phyloP scores from a whole-genome alignment of 768 basidiomycete species.

The Floccularia luteovirens region DNA sequence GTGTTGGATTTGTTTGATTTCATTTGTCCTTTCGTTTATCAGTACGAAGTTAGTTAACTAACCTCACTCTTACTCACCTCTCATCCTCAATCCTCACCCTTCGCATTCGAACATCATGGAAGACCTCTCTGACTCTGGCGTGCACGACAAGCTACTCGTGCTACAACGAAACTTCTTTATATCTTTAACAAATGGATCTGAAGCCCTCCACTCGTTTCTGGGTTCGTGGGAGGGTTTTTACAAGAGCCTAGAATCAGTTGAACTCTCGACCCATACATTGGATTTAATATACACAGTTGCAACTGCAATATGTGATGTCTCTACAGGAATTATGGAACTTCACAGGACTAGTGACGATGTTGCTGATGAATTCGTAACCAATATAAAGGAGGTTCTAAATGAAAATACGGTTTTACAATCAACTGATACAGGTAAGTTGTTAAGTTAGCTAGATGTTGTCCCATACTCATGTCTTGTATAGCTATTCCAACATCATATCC shows the following conservation, averaged over 20 bases:
- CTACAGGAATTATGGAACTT: neutral
- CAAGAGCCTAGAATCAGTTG: neutral
- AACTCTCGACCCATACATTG: slow-evolving; percentile 5
- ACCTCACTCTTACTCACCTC: too few species aligned
- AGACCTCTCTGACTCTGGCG: neutral
- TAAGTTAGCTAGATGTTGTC: too few species aligned
- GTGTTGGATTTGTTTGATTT: too few species aligned
- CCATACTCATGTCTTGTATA: too few species aligned
- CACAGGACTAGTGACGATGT: neutral
- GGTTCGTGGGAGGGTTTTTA: neutral
- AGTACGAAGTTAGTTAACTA: too few species aligned
- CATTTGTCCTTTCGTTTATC: too few species aligned
- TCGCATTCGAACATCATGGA: neutral
- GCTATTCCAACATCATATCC: slow-evolving; percentile 5
- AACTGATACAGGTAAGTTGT: too few species aligned
- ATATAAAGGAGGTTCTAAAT: neutral
- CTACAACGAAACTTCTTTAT: neutral
- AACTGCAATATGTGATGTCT: neutral
- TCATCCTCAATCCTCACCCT: too few species aligned
- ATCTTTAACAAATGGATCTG: neutral
- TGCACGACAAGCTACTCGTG: neutral
- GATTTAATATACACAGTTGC: neutral
- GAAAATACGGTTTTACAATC: neutral
- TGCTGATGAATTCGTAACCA: neutral
- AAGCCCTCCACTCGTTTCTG: neutral